Base-by-base conservation (phyloP, 176 grass and related monocot genomes). In the Tillandsia fasciculata region DNA sequence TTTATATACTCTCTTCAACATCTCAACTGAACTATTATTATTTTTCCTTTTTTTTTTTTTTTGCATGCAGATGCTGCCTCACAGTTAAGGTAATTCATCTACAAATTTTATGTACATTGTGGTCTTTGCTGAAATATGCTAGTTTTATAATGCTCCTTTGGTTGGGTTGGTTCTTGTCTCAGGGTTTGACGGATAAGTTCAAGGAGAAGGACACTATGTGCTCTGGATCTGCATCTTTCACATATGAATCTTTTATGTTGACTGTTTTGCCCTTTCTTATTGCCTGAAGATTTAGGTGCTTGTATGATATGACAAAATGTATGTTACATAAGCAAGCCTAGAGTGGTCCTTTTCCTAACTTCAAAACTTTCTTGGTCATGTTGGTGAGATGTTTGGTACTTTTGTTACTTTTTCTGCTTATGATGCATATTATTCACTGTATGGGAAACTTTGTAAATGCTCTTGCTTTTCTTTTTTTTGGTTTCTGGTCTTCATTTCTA, bases 161-260 rank as follows among this genome's bases (percentile, higher is more conserved):
- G 13, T 61, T 68, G 76, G 13, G 73, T 68, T 63, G 13, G 13
- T 70, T 54, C 47, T 26, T 67, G 28, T 72, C 48, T 50, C 86
- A 97, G 93, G 93, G 93, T 14, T 87, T 97, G 79, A 97, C 89
- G 1, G 93, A 97, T 67, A 97, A 92, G 56, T 61, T 61, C 56
- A 61, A 61, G 33, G 33, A 75, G 52, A 77, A 77, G 33, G 75
- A 77, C 29, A 61, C 66, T 20, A 28, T 5, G 52, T 77, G 49
- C 49, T 50, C 52, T 22, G 75, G 75, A 0, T 69, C 65, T 18
- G 75, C 75, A 24, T 51, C 75, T 27, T 77, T 77, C 53, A 77
- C 66, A 29, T 77, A 77, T 10, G 75, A 77, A 14, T 77, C 75
- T 26, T 69, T 77, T 66, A 77, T 77, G 75, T 17, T 77, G 50